Evolutionary conservation across 2,329 filamentous ascomycete genomes (phyloP), one percentile per base, ranked within the genome.

Genomic region (Monilinia fructicola): DNA sequence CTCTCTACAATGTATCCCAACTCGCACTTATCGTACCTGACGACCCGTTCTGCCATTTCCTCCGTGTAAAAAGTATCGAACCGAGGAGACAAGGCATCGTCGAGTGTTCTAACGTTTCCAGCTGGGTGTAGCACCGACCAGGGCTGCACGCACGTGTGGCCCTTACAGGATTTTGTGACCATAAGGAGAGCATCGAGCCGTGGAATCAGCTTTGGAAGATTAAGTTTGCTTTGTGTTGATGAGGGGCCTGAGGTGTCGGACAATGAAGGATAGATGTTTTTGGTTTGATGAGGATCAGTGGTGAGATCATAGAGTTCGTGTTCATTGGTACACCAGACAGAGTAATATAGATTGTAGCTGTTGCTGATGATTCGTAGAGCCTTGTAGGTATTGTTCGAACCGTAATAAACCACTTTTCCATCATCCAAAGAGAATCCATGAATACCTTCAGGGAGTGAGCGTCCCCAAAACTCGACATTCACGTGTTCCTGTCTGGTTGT

Each of bases 241-340:
- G 42, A 66, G 71, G 67, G 64, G 70, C 2, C 62, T n/a, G 65
- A 10, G 11, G 16, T 35, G 21, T n/a, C 10, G n/a, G 9, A 54
- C 4, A 54, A 65, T 26, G 74, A 69, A 1, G 75, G 73, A 50
- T 76, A 76, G 9, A 79, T 71, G 65, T 87, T 87, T 54, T 76
- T 70, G 28, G 84, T 75, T 73, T 88, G 83, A 40, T 80, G 78
- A 1, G 83, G 83, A 66, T 87, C 85, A 35, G 78, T 78, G 72
- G 79, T 83, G 50, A 89, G 72, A 69, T 90, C 82, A 73, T 90
- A 91, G 2, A 89, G 80, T 74, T 91, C 87, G 65, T 85, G 84
- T 72, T 90, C 87, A 62, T 86, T 86, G 18, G 78, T 88, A 73
- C 89, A 91, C 87, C 88, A 91, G 0, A 90, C 85, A 0, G 86